Evolutionary conservation across 2,329 filamentous ascomycete species (phyloP), one percentile per base, ranked within the genome.

Genomic region (Aquanectria penicillioides): DNA sequence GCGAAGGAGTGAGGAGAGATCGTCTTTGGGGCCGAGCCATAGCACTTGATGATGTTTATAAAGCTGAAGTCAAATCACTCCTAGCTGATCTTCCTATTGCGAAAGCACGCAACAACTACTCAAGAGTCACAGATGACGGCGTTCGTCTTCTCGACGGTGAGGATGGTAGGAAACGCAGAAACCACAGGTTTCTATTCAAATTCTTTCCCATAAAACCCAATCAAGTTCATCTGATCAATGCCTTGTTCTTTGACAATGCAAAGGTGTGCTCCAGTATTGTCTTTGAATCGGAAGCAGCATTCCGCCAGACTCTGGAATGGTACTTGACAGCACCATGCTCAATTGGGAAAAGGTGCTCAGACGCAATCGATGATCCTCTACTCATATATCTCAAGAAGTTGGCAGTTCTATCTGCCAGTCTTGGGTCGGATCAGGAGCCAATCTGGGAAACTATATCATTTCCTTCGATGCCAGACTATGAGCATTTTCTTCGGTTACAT

Each of bases 101-200:
- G 4, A 57, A 60, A n/a, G 38, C 52, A 6, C 33, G 9, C 6
- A 60, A 60, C 15, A 47, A 22, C 28, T 48, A 57, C 34, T 17
- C 4, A 6, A n/a, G 34, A 6, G 10, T 51, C 11, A 6, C 41
- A 4, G n/a, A 43, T 2, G 53, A 33, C 2, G 2, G 3, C 2
- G 3, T 5, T 2, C 5, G 6, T 2, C 26, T 9, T 3, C 28
- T 15, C 0, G 7, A 18, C 0, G 53, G 40, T 12, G 26, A 17
- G 4, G 17, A 28, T 7, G 23, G 4, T 6, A 20, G 9, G 9
- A 11, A 2, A 2, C 12, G 18, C 11, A 51, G 33, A 11, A 26
- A 60, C 3, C 34, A 60, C 28, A 38, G 26, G 7, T 60, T 57
- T 17, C 25, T 17, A 17, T 60, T 60, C 20, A 31, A n/a, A 1